phyloP scores from a whole-genome alignment of 2,329 filamentous ascomycete genomes.

The Beauveria brongniartii region DNA sequence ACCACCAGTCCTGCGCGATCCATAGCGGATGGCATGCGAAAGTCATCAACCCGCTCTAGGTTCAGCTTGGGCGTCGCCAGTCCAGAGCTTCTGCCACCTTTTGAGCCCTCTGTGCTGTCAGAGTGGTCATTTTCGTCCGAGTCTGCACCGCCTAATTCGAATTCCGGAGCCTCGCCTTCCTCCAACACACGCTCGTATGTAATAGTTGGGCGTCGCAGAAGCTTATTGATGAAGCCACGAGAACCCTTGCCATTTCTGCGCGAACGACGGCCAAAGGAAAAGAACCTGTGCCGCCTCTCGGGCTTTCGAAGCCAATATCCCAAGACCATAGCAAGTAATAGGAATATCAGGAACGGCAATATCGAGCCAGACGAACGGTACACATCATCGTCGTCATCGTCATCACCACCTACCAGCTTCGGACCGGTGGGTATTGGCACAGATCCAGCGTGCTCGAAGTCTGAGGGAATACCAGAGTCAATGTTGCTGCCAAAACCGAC shows the following conservation, averaged over 20 bases:
- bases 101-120: conserved; percentile 50
- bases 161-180: conserved; percentile 64
- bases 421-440: conserved; percentile 23
- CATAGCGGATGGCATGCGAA: conserved; percentile 37
- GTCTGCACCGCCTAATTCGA: conserved; percentile 65
- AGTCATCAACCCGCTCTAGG: conserved; percentile 42
- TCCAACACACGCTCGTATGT: conserved; percentile 81
- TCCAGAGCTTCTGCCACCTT: conserved; percentile 54
- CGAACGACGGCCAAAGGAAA: conserved; percentile 21
- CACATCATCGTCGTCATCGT: conserved; percentile 47
- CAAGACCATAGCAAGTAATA: conserved; percentile 62
- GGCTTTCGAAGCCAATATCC: conserved; percentile 71
- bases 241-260: conserved; percentile 37
- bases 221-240: conserved; percentile 47
- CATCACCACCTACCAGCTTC: conserved; percentile 18
- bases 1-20: conserved; percentile 67
- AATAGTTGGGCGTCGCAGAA: conserved; percentile 51
- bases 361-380: conserved; percentile 64
- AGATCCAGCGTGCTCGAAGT: conserved; percentile 79
- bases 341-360: conserved; percentile 42
- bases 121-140: conserved; percentile 58
- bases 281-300: conserved; percentile 50
- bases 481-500: conserved; percentile 91
- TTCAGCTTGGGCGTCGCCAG: conserved; percentile 58
- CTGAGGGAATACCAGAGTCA: conserved; percentile 52